These are phyloP conservation scores for Penicillium pancosmium DNA, from an alignment of 495 filamentous ascomycete genomes.

Conservation along the genomic window DNA sequence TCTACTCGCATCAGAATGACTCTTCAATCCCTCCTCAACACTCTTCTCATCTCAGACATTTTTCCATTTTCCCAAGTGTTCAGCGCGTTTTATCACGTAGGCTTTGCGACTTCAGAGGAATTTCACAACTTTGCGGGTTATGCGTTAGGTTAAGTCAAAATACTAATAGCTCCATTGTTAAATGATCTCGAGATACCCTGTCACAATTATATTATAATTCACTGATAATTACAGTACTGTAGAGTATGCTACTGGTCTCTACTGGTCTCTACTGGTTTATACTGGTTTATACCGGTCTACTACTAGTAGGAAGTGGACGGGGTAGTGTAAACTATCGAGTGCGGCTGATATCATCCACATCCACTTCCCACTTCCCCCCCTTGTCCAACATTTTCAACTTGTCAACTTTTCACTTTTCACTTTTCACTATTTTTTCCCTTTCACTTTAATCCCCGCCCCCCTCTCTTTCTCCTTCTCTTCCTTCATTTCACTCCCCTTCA, in stretches of 20 bases:
- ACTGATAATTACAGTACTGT: not conserved
- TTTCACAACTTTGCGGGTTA: no score
- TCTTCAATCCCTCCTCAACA: no score
- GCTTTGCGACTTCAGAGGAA: no score
- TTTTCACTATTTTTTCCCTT: not conserved
- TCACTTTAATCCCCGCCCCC: not conserved
- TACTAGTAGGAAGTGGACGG: not conserved
- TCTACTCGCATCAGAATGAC: no score
- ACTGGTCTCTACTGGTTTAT: no score
- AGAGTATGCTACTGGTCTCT: not conserved
- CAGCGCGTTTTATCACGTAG: no score
- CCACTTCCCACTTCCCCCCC: conserved; percentile 10
- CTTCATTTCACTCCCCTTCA: conserved; percentile 12
- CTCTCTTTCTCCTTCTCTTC: conserved; percentile 12
- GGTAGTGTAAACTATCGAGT: no score
- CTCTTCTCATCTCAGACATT: no score
- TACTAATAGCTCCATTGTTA: no score
- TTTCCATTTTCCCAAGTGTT: no score
- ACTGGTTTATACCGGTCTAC: no score
- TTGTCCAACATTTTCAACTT: not conserved
- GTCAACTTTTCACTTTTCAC: not conserved
- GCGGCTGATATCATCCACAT: not conserved
- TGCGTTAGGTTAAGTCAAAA: no score
- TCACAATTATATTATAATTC: not conserved
- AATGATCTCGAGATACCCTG: not conserved